A percentile compares a stretch with the other conserved stretches of the same genome.
phyloP scores from a whole-genome alignment of 2,329 filamentous ascomycete species.

The Ophiostoma himal-ulmi region DNA sequence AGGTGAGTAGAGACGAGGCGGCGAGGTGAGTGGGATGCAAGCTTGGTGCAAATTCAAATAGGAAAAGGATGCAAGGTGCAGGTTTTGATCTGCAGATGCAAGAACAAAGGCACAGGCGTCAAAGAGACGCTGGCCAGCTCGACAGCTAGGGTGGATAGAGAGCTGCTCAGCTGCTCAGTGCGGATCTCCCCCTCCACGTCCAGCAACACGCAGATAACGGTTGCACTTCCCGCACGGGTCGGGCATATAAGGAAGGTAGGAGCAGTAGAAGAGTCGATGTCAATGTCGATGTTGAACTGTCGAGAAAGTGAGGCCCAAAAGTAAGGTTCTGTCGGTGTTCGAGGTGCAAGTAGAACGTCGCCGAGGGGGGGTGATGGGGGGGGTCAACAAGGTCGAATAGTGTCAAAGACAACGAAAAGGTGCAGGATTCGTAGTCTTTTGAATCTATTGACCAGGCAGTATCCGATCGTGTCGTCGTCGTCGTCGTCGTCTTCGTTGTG shows the following conservation, averaged over 20 bases:
- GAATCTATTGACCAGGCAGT: neutral
- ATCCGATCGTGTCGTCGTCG: neutral
- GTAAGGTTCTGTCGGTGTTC: neutral
- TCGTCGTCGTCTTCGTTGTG: neutral
- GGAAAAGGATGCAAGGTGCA: neutral
- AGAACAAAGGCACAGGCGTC: neutral
- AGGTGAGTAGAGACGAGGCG: neutral
- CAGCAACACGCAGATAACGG: constrained; percentile 19
- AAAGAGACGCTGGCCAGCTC: constrained; percentile 5
- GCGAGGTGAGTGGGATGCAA: too few species aligned
- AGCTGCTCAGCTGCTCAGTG: constrained; percentile 14
- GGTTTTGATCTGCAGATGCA: neutral
- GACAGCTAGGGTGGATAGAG: neutral
- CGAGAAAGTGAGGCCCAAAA: neutral
- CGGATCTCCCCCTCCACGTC: constrained; percentile 20
- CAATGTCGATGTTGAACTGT: constrained; percentile 1
- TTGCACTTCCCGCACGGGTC: constrained; percentile 17
- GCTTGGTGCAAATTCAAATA: too few species aligned
- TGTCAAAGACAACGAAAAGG: constrained; percentile 12
- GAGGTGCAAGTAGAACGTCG: neutral
- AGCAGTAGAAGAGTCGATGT: neutral
- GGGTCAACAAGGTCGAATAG: neutral
- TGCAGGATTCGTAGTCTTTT: constrained; percentile 16
- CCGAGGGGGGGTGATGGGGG: too few species aligned
- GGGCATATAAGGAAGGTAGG: constrained; percentile 15